These are phyloP conservation scores for Alloteropsis semialata DNA, from an alignment of 176 grass and related monocot species.

Conservation along the genomic window DNA sequence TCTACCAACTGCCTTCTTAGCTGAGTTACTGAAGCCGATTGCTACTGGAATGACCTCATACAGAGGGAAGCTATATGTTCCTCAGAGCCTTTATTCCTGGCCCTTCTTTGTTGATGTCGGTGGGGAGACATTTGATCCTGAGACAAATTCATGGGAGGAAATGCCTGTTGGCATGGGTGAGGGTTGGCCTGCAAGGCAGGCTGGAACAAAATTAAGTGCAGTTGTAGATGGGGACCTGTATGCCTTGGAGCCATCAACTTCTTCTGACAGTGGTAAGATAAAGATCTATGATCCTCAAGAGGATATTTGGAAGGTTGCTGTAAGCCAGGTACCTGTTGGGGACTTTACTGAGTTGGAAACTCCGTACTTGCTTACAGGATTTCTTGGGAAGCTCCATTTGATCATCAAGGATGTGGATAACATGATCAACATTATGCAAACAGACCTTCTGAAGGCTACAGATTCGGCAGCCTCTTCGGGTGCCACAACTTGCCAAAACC, in stretches of 20 bases:
- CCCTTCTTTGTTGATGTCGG: conserved; percentile 75
- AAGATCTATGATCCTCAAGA: conserved; percentile 72
- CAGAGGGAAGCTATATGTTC: conserved; percentile 68
- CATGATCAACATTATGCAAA: conserved; percentile 49
- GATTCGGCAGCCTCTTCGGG: background rate
- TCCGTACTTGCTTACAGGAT: conserved; percentile 54
- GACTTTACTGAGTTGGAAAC: conserved; percentile 40
- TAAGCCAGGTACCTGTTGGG: conserved; percentile 50
- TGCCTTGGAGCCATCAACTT: conserved; percentile 68
- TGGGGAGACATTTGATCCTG: conserved; percentile 73
- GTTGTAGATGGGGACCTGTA: conserved; percentile 64
- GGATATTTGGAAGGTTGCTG: conserved; percentile 67
- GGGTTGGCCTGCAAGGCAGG: conserved; percentile 82
- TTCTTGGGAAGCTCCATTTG: conserved; percentile 77
- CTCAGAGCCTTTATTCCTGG: conserved; percentile 82
- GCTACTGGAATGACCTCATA: conserved; percentile 61
- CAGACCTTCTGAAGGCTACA: conserved; percentile 8
- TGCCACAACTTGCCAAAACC: conserved; percentile 26
- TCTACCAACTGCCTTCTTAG: conserved; percentile 57
- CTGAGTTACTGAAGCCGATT: conserved; percentile 72
- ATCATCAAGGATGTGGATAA: conserved; percentile 47
- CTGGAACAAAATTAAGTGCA: conserved; percentile 57
- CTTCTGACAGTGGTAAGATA: conserved; percentile 53
- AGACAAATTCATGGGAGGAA: conserved; percentile 54
- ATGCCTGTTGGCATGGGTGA: conserved; percentile 80